Evolutionary conservation across 2,329 filamentous ascomycete genomes (phyloP).

Genomic region (Elsinoe fawcettii): DNA sequence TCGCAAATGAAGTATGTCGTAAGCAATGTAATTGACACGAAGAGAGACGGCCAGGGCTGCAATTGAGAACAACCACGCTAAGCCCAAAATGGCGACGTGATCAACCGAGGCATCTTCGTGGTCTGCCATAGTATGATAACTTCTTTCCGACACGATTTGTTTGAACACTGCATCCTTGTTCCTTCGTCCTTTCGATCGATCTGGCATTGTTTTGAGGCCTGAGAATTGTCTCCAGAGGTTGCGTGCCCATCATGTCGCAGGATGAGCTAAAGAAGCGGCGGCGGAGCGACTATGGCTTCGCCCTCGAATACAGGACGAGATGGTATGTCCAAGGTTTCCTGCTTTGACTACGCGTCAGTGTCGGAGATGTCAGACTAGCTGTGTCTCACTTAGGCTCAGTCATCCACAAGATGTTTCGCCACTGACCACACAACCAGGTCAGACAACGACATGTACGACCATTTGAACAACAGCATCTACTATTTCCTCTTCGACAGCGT

Average conservation of each 20-base stretch:
- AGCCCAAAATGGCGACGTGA: background rate
- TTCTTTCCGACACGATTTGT: background rate
- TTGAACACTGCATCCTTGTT: background rate
- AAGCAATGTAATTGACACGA: background rate
- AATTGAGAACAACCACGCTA: background rate
- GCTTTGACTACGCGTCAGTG: background rate
- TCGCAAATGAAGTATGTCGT: too few species aligned
- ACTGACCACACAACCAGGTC: conserved; percentile 47
- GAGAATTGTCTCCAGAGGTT: background rate
- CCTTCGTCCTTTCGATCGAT: background rate
- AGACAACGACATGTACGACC: conserved; percentile 92
- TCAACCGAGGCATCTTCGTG: conserved; percentile 6
- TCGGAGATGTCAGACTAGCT: too few species aligned
- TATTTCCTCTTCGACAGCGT: conserved; percentile 83
- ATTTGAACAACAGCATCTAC: conserved; percentile 88
- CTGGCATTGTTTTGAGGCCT: background rate
- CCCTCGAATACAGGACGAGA: conserved; percentile 75
- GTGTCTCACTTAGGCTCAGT: too few species aligned
- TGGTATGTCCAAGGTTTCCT: conserved; percentile 51
- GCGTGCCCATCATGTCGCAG: conserved; percentile 17
- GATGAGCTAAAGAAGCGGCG: conserved; percentile 49
- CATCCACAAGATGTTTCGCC: too few species aligned
- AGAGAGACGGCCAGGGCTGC: background rate
- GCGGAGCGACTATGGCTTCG: conserved; percentile 67
- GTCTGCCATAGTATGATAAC: background rate